Conservation (phyloP, 805 yeast species). For the Candida schatavii region DNA sequence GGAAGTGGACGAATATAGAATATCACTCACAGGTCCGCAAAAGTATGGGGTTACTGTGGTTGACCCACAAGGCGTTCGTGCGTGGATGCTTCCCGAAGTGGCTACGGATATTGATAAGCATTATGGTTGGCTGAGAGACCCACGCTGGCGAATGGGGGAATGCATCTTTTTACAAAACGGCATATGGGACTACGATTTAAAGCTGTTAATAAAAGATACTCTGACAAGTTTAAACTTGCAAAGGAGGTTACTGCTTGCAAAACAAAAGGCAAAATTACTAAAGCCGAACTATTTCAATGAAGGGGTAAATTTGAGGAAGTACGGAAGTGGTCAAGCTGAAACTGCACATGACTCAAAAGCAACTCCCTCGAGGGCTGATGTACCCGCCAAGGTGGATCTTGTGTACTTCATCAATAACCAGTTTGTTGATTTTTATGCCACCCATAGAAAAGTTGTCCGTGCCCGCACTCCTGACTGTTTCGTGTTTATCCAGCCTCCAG, state of each 20-base stretch:
- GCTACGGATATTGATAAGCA: slow-evolving; percentile 46
- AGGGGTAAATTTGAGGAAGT: slow-evolving; percentile 7
- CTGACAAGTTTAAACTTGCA: slow-evolving; percentile 24
- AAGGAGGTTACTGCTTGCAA: slow-evolving; percentile 21
- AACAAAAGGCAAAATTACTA: slow-evolving; percentile 20
- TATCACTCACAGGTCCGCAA: slow-evolving; percentile 74
- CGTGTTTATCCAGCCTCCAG: slow-evolving; percentile 78
- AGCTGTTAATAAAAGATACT: slow-evolving; percentile 15
- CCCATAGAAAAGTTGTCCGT: slow-evolving; percentile 50
- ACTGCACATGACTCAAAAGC: background rate
- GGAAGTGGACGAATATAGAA: slow-evolving; percentile 65
- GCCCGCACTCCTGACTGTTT: slow-evolving; percentile 42
- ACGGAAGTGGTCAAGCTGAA: background rate
- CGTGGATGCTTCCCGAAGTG: slow-evolving; percentile 62
- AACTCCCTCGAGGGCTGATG: background rate
- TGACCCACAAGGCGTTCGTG: slow-evolving; percentile 64
- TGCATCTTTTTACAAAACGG: slow-evolving; percentile 83
- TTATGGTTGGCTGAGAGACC: slow-evolving; percentile 68
- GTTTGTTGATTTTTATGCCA: slow-evolving; percentile 61
- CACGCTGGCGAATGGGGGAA: slow-evolving; percentile 65
- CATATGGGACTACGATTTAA: slow-evolving; percentile 58
- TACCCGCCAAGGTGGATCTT: slow-evolving; percentile 34
- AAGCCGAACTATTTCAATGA: slow-evolving; percentile 32
- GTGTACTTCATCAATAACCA: slow-evolving; percentile 59
- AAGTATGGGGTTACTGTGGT: slow-evolving; percentile 54